phyloP scores from a whole-genome alignment of 2,329 filamentous ascomycete species.

The Colletotrichum gloeosporioides region DNA sequence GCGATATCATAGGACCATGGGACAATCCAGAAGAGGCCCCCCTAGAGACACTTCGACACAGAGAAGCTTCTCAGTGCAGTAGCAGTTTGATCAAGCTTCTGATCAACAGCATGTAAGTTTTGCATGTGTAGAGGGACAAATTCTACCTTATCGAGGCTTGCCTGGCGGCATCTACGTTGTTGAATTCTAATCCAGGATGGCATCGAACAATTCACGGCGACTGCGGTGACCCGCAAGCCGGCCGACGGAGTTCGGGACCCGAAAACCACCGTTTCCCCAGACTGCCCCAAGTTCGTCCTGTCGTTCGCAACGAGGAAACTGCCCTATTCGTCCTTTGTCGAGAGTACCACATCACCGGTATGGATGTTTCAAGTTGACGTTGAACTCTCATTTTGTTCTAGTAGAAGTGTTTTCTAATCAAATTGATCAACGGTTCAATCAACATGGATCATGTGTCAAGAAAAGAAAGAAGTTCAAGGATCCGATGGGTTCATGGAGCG shows the following conservation, averaged over 20 bases:
- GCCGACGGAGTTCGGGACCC: not conserved
- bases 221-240: not conserved
- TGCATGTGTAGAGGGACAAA: not conserved
- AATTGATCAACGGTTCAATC: not conserved
- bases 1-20: not conserved
- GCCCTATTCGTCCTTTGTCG: not conserved
- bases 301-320: not conserved
- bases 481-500: not conserved
- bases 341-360: not conserved
- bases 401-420: not conserved
- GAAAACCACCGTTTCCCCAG: not conserved
- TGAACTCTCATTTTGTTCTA: not conserved
- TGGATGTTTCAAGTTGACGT: not conserved
- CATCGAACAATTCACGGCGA: not conserved
- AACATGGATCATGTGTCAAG: not conserved
- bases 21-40: not conserved
- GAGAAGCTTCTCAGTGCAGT: not conserved
- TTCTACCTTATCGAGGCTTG: not conserved
- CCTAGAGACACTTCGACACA: not conserved
- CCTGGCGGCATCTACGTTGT: not conserved
- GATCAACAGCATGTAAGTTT: not conserved
- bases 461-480: not conserved
- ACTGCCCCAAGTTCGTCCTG: not conserved
- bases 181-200: not conserved
- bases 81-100: not conserved